phyloP scores from a whole-genome alignment of 495 filamentous ascomycete genomes.

The Peziza echinospora region DNA sequence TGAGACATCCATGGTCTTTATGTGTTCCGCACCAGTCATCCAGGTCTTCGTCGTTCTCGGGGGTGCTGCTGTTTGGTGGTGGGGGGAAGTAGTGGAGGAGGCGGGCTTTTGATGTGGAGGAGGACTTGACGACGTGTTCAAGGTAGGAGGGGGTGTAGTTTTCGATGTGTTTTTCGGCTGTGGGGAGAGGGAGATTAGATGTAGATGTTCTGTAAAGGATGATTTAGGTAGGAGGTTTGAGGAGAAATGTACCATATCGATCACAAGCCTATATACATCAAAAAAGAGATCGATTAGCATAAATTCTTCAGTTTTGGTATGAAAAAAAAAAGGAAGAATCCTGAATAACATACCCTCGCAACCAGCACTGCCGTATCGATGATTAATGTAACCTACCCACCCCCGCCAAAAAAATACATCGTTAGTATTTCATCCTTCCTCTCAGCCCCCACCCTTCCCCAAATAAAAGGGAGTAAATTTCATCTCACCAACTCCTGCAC shows the following conservation, averaged over 20 bases:
- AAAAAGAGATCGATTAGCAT: too few species aligned
- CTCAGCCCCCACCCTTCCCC: too few species aligned
- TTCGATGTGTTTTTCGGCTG: slow-evolving; percentile 42
- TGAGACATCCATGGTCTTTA: slow-evolving; percentile 79
- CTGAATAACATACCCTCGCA: slow-evolving; percentile 29
- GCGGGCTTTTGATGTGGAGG: slow-evolving; percentile 74
- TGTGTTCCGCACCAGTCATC: slow-evolving; percentile 97
- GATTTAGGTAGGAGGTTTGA: not conserved
- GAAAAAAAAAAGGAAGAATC: not conserved
- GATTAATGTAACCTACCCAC: slow-evolving; percentile 45
- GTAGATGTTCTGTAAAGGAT: too few species aligned
- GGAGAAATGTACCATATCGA: slow-evolving; percentile 32
- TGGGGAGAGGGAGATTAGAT: not conserved
- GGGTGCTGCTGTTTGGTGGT: slow-evolving; percentile 18
- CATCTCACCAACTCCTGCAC: slow-evolving; percentile 39
- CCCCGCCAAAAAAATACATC: slow-evolving; percentile 1
- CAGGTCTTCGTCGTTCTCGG: slow-evolving; percentile 29
- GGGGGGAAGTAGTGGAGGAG: slow-evolving; percentile 83
- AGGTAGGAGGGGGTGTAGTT: slow-evolving; percentile 59
- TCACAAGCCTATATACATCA: slow-evolving; percentile 48
- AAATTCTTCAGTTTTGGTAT: not conserved
- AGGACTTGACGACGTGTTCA: slow-evolving; percentile 64
- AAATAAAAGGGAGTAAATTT: too few species aligned
- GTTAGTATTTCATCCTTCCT: too few species aligned
- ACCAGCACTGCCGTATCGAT: slow-evolving; percentile 80